Percentiles rank a stretch among this genome's conserved stretches.
These are phyloP conservation scores for Colletotrichum echinochloae DNA, from an alignment of 2,329 filamentous ascomycete species.

Conservation along the genomic window DNA sequence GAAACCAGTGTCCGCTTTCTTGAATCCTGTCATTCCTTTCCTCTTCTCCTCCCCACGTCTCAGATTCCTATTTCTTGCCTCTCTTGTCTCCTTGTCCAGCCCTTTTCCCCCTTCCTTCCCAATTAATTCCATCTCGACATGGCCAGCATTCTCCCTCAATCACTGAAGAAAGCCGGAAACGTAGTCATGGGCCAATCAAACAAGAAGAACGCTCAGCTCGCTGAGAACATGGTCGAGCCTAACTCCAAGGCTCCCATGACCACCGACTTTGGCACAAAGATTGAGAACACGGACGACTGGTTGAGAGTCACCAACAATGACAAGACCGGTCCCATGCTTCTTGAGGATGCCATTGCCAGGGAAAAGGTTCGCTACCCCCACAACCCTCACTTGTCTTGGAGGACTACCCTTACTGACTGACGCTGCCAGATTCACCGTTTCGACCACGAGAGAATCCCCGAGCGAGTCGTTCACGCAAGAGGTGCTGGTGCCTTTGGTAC, in stretches of 20 bases:
- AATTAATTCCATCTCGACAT: slow-evolving; percentile 3
- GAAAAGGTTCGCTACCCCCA: slow-evolving; percentile 70
- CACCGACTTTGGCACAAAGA: slow-evolving; percentile 81
- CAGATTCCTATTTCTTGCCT: neutral
- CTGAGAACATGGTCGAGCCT: slow-evolving; percentile 68
- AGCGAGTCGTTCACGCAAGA: slow-evolving; percentile 71
- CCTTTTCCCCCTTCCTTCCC: neutral
- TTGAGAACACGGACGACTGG: slow-evolving; percentile 83
- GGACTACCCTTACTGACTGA: slow-evolving; percentile 38
- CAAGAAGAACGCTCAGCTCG: slow-evolving; percentile 73
- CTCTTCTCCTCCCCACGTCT: neutral
- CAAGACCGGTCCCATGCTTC: slow-evolving; percentile 72
- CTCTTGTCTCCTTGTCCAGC: neutral
- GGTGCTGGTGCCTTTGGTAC: slow-evolving; percentile 70
- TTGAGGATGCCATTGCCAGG: slow-evolving; percentile 79
- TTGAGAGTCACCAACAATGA: slow-evolving; percentile 72
- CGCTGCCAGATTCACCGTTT: slow-evolving; percentile 75
- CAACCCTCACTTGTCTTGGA: fast-evolving
- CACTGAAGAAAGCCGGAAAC: slow-evolving; percentile 54
- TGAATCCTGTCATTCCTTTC: neutral
- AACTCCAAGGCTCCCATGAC: slow-evolving; percentile 72
- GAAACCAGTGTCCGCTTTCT: neutral
- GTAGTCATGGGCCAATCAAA: slow-evolving; percentile 55
- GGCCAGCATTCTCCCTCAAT: slow-evolving; percentile 46
- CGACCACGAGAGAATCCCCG: slow-evolving; percentile 74